These are phyloP conservation scores for Posidonia oceanica DNA, from an alignment of 116 monocot genomes.

Conservation along the genomic window DNA sequence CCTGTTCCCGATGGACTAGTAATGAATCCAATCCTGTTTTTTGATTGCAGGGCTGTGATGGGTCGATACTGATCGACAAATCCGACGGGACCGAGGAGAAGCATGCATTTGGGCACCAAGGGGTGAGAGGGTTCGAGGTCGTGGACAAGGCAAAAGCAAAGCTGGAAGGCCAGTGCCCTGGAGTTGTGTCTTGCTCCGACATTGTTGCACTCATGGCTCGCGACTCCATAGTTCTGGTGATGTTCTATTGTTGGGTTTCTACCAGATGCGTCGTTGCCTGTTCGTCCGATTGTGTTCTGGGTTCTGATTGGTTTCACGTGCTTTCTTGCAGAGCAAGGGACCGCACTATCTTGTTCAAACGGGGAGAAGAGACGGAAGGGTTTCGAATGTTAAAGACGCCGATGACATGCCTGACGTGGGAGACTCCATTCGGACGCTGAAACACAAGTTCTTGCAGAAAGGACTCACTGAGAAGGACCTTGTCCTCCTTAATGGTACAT, in stretches of 20 bases:
- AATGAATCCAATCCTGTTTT: not conserved
- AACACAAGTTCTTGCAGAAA: constrained; percentile 12
- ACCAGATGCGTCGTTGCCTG: too few species aligned
- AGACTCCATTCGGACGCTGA: constrained; percentile 11
- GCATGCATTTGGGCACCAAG: constrained; percentile 10
- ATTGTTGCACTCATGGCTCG: constrained; percentile 51
- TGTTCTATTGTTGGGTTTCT: too few species aligned
- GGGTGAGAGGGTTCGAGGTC: constrained; percentile 15
- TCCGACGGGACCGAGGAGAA: constrained; percentile 9
- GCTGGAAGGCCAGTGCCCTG: constrained; percentile 14
- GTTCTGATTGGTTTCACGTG: not conserved
- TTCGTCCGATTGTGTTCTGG: too few species aligned
- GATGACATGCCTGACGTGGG: constrained; percentile 13
- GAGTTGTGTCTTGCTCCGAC: constrained; percentile 61
- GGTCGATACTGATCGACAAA: constrained; percentile 15
- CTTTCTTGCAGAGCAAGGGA: constrained; percentile 13
- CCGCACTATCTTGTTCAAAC: constrained; percentile 26
- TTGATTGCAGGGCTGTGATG: constrained; percentile 21
- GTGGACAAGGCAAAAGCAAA: constrained; percentile 9
- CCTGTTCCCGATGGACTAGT: not conserved
- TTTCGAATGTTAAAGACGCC: constrained; percentile 9
- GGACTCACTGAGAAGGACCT: constrained; percentile 20
- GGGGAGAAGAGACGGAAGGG: constrained; percentile 35
- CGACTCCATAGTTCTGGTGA: constrained; percentile 25
- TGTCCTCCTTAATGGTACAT: constrained; percentile 23